phyloP scores from a whole-genome alignment of 2,329 filamentous ascomycete genomes.

The Pestalotiopsis fici region DNA sequence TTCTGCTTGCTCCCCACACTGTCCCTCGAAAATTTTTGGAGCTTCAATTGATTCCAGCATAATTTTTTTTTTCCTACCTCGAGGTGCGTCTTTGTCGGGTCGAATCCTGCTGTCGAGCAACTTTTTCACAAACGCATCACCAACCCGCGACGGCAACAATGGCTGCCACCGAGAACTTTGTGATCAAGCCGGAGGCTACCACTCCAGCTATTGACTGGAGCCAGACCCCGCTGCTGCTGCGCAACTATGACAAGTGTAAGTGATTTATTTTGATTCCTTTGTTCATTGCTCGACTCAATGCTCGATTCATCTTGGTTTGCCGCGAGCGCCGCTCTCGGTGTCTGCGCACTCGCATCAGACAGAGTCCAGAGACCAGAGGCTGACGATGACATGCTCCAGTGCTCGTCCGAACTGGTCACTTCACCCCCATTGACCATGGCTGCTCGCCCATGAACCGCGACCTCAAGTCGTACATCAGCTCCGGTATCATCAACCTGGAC shows the following conservation, averaged over 20 bases:
- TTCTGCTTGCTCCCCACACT: slow-evolving; percentile 17
- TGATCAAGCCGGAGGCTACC: slow-evolving; percentile 88
- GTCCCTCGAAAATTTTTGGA: slow-evolving; percentile 31
- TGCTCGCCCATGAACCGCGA: slow-evolving; percentile 91
- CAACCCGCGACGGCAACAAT: background rate
- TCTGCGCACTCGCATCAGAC: background rate
- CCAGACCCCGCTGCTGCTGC: slow-evolving; percentile 89
- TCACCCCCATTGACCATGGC: slow-evolving; percentile 93
- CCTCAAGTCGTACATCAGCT: slow-evolving; percentile 95
- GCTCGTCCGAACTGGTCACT: slow-evolving; percentile 91
- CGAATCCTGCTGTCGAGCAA: slow-evolving; percentile 10
- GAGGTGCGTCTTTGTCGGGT: slow-evolving; percentile 14
- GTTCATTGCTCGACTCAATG: background rate
- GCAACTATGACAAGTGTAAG: slow-evolving; percentile 93
- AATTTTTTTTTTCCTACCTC: slow-evolving; percentile 16
- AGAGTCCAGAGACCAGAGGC: slow-evolving; percentile 2
- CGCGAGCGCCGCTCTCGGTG: background rate
- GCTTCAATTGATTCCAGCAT: slow-evolving; percentile 19
- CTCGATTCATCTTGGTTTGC: background rate
- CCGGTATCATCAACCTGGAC: slow-evolving; percentile 97
- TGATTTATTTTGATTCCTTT: slow-evolving; percentile 20
- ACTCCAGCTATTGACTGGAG: slow-evolving; percentile 81
- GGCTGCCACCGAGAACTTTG: slow-evolving; percentile 63
- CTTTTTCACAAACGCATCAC: background rate
- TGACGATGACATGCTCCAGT: slow-evolving; percentile 50